Base-by-base conservation (phyloP, 495 filamentous ascomycete genomes). In the Aspergillus carlsbadensis region DNA sequence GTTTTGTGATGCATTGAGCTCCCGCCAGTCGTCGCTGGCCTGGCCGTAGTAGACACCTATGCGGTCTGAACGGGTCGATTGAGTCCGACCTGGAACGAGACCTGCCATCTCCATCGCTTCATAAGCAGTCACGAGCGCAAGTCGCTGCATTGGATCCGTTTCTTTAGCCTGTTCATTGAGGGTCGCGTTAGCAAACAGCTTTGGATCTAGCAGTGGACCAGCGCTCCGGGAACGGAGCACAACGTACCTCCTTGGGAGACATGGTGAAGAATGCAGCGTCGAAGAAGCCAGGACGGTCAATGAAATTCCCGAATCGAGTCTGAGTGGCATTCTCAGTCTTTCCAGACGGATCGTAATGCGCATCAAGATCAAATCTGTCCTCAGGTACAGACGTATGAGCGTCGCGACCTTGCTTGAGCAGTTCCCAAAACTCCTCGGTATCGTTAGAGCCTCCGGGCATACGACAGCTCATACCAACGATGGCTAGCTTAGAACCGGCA, bases 401-500 rank as follows among this genome's bases (percentile, higher is more conserved):
- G 57, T 81, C 76, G 0, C 62, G 62, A 0, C 76, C 75, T 5
- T 72, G 44, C 22, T 74, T 59, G 5, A 81, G 43, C 0, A 75
- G 20, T 1, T 74, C 50, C 78, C 78, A 81, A 52, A 76, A 59
- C 10, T 31, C 22, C 6, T 59, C 50, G 1, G 49, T 44, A 13
- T 37, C 29, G 20, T 62, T 45, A 13, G 47, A 44, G 0, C 52
- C 55, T 11, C 66, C 71, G 0, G 84, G 82, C 62, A 86, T 78
- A 13, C 82, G 78, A 57, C 82, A 82, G 20, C 77, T 75, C 70
- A 86, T 76, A 36, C 84, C 83, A 51, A 86, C 68, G 31, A 87
- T 74, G n/a, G 83, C 84, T 48, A 86, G 33, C 29, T 60, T 60
- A 17, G 52, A 42, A 6, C 35, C 43, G 13, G 39, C 45, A 11